Evolutionary conservation across 306 rosid species (phyloP), one percentile per base, ranked within the genome.

Genomic region (Rubus parviflorus): DNA sequence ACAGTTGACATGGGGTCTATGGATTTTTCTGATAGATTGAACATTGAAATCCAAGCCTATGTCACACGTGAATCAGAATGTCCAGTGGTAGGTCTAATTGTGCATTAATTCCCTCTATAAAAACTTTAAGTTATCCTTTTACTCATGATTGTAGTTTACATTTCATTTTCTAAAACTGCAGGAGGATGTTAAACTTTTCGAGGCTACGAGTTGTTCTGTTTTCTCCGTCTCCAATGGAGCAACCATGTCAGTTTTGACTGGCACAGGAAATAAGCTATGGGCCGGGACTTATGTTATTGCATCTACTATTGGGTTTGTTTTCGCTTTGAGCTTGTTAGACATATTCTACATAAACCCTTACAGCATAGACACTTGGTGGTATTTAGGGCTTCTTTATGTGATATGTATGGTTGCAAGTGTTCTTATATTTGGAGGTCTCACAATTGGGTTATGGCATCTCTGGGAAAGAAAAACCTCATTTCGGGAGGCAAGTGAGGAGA

Each of bases 11-110:
- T 87, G 88, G 91, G 86, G 66, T 66, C 83, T 42, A 78, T 85
- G 3, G 41, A 42, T 72, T 82, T 83, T 79, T 82, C 87, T 2
- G 81, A 87, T 51, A 83, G 77, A 85, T 73, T 89, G 58, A 75
- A 89, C 60, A 76, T 87, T 66, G 71, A 85, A 49, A 70, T 83
- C 20, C 75, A 79, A 45, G 82, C 86, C 49, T 89, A 85, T 65
- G 88, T 87, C 81, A 89, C 93, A 70, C 62, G 86, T 40, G 93
- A 89, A 79, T 81, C 86, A 38, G 84, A 82, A 66, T 88, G 91
- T 73, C 88, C 88, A 47, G 5, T 89, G 88, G 93, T 89, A 79
- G 75, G 89, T 79, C 73, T 68, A 45, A 20, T 45, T 68, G 9
- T n/a, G 9, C 72, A 69, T 15, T 30, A 45, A 65, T 17, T 25